Evolutionary conservation across 2,329 filamentous ascomycete species (phyloP), one percentile per base, ranked within the genome.

Genomic region (Colletotrichum sansevieriae): DNA sequence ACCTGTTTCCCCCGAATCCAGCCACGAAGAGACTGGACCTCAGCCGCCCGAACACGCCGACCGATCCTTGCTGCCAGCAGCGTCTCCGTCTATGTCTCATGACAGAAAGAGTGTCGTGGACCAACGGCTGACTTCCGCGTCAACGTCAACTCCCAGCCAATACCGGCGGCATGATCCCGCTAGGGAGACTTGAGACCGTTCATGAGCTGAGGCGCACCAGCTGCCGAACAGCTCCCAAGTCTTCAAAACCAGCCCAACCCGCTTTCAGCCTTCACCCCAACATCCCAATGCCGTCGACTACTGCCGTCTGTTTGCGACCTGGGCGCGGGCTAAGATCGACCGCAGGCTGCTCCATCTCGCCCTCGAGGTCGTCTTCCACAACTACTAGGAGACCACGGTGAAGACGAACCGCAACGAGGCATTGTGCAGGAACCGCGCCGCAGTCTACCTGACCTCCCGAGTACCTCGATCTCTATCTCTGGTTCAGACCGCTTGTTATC

Each of bases 331-430:
- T 7, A 46, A 20, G 6, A 46, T 46, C 43, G 43, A 46, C 43
- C 43, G 43, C 43, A 46, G 43, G 43, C 43, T 46, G 43, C 43
- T 46, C 43, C 43, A n/a, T 20, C n/a, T 46, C 43, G n/a, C 43
- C 15, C n/a, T 46, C n/a, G 43, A 18, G 43, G 43, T 46, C 8
- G 41, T 10, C 41, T 44, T 44, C 15, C 43, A 46, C n/a, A 15
- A 46, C 0, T 18, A n/a, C 0, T 11, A 0, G 43, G 43, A n/a
- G 43, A 20, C 3, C 43, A 18, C 0, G 8, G 43, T 46, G 43
- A 18, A 46, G 43, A 46, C 43, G 8, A 46, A 46, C 43, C 9
- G n/a, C 0, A 10, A 46, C 0, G 43, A 46, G 43, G 43, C 43
- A 18, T 46, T 10, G n/a, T 46, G 43, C 43, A 46, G 13, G 43